Conservation (phyloP, 495 filamentous ascomycete species). For the Penicillium angulare region DNA sequence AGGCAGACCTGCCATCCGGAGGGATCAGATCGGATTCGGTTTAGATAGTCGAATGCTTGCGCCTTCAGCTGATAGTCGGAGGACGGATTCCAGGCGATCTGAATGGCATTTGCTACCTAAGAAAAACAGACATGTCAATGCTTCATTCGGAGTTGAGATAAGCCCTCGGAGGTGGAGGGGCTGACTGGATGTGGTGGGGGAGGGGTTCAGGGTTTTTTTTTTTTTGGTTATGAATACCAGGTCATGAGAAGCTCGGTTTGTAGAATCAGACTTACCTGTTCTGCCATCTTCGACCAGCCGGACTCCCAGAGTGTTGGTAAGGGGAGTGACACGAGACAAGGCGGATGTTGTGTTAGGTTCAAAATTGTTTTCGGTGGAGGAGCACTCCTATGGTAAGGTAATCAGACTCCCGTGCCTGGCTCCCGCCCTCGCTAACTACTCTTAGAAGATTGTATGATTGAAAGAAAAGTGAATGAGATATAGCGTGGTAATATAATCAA, state of each 20-base stretch:
- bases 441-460: not conserved
- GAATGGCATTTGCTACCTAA: conserved; percentile 88
- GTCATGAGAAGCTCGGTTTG: not conserved
- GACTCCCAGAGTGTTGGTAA: conserved; percentile 33
- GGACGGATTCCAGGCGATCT: conserved; percentile 79
- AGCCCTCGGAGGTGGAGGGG: conserved; percentile 26
- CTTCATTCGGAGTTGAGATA: conserved; percentile 1
- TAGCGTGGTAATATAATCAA: not conserved
- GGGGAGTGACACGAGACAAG: conserved; percentile 10
- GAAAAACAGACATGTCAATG: conserved; percentile 12
- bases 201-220: conserved; percentile 20
- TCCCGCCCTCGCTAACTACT: conserved; percentile 22
- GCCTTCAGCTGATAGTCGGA: conserved; percentile 71
- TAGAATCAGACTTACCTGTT: conserved; percentile 38
- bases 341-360: conserved; percentile 23
- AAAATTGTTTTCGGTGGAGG: conserved; percentile 34
- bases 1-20: conserved; percentile 86
- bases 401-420: conserved; percentile 26
- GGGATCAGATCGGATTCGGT: conserved; percentile 73
- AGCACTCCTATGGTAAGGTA: conserved; percentile 26
- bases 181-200: conserved; percentile 17
- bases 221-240: not conserved
- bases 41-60: conserved; percentile 86
- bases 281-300: conserved; percentile 51
- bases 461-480: not conserved